Percentiles rank a stretch among this genome's conserved stretches.
phyloP scores from a whole-genome alignment of 108 stramenopile genomes.

The Pseudonitzschia multiseries region DNA sequence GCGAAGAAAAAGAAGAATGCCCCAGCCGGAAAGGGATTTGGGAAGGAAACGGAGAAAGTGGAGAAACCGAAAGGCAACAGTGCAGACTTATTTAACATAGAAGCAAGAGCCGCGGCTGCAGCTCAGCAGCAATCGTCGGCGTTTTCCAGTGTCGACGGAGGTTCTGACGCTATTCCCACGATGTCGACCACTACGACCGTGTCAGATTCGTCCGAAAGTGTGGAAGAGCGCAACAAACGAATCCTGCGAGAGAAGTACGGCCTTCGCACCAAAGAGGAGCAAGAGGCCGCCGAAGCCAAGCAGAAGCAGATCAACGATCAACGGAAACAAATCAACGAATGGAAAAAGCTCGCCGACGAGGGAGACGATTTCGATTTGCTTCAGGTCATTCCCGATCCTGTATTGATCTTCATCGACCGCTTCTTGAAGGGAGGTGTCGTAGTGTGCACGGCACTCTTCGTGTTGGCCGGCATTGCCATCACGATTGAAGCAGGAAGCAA shows the following conservation, averaged over 20 bases:
- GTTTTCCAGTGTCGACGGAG: constrained; percentile 39
- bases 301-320: constrained; percentile 32
- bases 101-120: background rate
- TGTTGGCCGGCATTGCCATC: constrained; percentile 69
- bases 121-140: constrained; percentile 1
- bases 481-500: constrained; percentile 76
- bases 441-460: constrained; percentile 56
- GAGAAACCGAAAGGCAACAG: constrained; percentile 6
- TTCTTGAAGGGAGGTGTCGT: constrained; percentile 72
- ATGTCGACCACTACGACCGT: constrained; percentile 10
- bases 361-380: constrained; percentile 75
- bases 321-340: constrained; percentile 52
- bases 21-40: constrained; percentile 28
- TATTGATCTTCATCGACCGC: constrained; percentile 64
- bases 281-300: constrained; percentile 44
- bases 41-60: constrained; percentile 19
- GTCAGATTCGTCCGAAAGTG: constrained; percentile 27
- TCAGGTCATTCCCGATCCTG: constrained; percentile 55
- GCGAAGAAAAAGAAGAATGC: constrained; percentile 23
- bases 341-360: constrained; percentile 47
- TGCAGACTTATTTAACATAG: constrained; percentile 2
- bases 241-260: constrained; percentile 75
- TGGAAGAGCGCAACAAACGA: constrained; percentile 57
- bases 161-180: constrained; percentile 36
- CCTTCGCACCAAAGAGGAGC: constrained; percentile 70